Percentiles rank a stretch among this genome's conserved stretches.
These are phyloP conservation scores for Panus rudis DNA, from an alignment of 768 basidiomycete genomes.

Conservation along the genomic window DNA sequence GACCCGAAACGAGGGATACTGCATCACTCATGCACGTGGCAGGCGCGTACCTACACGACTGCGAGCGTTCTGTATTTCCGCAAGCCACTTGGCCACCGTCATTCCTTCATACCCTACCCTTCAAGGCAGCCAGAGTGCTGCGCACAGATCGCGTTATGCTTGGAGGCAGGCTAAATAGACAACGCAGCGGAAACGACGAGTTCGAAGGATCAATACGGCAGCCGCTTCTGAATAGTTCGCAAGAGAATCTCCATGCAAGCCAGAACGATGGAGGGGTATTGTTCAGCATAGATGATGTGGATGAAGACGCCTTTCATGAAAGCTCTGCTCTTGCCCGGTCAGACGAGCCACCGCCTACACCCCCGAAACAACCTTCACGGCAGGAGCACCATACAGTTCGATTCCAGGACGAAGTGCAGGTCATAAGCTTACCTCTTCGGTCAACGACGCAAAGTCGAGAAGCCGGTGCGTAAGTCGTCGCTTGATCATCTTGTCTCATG, in stretches of 20 bases:
- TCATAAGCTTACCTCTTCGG: constrained; percentile 60
- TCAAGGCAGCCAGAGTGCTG: too few species aligned
- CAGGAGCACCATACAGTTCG: constrained; percentile 38
- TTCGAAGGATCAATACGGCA: constrained; percentile 37
- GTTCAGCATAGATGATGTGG: constrained; percentile 52
- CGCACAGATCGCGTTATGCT: too few species aligned
- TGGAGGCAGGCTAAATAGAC: constrained; percentile 16
- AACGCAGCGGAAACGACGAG: constrained; percentile 15
- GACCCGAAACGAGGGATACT: too few species aligned
- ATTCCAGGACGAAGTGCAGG: constrained; percentile 63
- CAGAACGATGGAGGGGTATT: constrained; percentile 28
- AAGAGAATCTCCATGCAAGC: constrained; percentile 32
- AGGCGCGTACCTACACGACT: too few species aligned
- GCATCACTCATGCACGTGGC: too few species aligned
- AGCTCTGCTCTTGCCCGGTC: constrained; percentile 23
- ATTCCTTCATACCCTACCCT: not conserved
- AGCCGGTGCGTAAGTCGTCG: constrained; percentile 52
- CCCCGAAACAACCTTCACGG: not conserved
- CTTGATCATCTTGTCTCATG: constrained; percentile 2
- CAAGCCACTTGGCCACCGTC: too few species aligned
- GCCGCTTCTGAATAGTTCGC: constrained; percentile 49
- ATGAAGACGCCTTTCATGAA: constrained; percentile 28
- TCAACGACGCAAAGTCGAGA: constrained; percentile 76
- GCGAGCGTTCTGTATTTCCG: too few species aligned
- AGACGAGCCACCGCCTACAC: constrained; percentile 11